These are phyloP conservation scores for Candida pini DNA, from an alignment of 805 yeast genomes.

Conservation along the genomic window DNA sequence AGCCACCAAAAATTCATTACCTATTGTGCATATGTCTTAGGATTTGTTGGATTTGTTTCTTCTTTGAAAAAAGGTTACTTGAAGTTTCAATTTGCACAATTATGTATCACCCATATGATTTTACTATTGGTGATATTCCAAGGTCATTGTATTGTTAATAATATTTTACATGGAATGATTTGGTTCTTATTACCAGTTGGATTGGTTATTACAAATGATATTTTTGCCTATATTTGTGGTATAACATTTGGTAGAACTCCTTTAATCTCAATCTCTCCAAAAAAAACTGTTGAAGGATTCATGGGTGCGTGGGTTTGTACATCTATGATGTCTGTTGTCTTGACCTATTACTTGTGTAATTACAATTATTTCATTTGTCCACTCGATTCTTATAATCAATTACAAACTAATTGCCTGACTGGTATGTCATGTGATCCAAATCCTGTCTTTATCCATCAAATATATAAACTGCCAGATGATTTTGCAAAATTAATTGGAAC, in stretches of 20 bases:
- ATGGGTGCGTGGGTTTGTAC: constrained; percentile 98
- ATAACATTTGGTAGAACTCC: constrained; percentile 93
- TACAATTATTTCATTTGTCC: constrained; percentile 86
- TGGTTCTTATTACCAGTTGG: constrained; percentile 95
- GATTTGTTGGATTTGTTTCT: constrained; percentile 85
- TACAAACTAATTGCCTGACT: constrained; percentile 56
- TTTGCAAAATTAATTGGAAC: constrained; percentile 39
- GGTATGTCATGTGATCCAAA: constrained; percentile 73
- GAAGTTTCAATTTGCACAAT: constrained; percentile 89
- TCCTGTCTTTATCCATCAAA: constrained; percentile 83
- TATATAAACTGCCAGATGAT: constrained; percentile 67
- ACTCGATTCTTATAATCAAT: constrained; percentile 47
- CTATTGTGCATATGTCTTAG: constrained; percentile 78
- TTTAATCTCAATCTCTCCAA: constrained; percentile 89
- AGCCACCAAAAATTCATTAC: constrained; percentile 79
- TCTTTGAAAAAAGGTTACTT: constrained; percentile 85
- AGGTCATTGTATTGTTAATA: constrained; percentile 86
- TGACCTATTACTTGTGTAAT: constrained; percentile 59
- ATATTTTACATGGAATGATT: constrained; percentile 82
- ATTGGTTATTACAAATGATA: constrained; percentile 88
- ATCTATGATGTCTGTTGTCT: constrained; percentile 59
- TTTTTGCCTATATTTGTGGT: constrained; percentile 95
- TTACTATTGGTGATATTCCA: constrained; percentile 85
- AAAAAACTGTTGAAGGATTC: constrained; percentile 96
- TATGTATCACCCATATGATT: constrained; percentile 93